Conservation (phyloP, 257 asterid genomes). For the Fraxinus americana region DNA sequence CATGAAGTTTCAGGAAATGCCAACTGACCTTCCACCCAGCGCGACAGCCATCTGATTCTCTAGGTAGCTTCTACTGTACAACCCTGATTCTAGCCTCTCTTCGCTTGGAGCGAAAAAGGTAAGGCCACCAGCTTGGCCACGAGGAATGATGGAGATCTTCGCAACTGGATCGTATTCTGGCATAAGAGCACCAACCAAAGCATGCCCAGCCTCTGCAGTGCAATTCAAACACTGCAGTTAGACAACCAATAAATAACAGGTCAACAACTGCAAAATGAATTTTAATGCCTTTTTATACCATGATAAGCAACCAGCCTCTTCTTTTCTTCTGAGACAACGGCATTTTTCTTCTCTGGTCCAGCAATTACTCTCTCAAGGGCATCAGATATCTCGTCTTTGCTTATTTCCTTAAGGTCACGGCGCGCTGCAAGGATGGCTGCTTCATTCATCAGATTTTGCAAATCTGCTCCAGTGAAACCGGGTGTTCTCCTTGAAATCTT, state of each 20-base stretch:
- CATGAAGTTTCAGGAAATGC: not conserved
- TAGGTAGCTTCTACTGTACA: conserved; percentile 94
- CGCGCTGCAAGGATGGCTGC: conserved; percentile 99
- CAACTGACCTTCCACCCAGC: conserved; percentile 88
- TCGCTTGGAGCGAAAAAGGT: conserved; percentile 99
- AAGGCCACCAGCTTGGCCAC: conserved; percentile 99
- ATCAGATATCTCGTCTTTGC: conserved; percentile 98
- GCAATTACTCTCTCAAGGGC: conserved; percentile 98
- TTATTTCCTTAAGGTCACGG: conserved; percentile 94
- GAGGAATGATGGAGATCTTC: conserved; percentile 96
- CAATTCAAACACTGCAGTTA: not conserved
- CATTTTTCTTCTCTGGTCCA: conserved; percentile 99
- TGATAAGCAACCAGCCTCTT: conserved; percentile 93
- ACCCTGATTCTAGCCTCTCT: conserved; percentile 95
- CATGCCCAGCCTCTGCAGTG: conserved; percentile 96
- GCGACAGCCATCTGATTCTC: conserved; percentile 99
- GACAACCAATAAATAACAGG: not conserved
- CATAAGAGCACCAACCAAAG: conserved; percentile 97
- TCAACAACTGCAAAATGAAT: not conserved
- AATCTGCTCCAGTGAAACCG: conserved; percentile 98
- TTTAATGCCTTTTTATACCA: conserved; percentile 38
- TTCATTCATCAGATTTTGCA: conserved; percentile 98
- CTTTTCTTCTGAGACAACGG: conserved; percentile 97
- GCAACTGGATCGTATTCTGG: conserved; percentile 99
- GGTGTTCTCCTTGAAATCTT: conserved; percentile 96